A percentile compares a stretch with the other conserved stretches of the same genome.
These are phyloP conservation scores for Trifolium repens DNA, from an alignment of 306 rosid species.

Conservation along the genomic window DNA sequence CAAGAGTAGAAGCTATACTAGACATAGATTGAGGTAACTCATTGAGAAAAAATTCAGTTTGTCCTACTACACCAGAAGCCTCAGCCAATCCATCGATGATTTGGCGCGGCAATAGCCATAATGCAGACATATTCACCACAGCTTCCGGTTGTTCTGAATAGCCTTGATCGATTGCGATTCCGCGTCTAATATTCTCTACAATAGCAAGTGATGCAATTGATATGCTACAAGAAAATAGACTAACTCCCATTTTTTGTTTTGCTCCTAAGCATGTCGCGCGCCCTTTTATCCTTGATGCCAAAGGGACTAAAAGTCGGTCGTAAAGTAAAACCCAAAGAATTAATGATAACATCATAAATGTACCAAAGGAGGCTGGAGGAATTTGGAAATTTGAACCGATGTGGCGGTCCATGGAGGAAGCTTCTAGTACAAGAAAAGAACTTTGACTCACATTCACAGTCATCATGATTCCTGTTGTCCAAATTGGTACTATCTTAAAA, in stretches of 20 bases:
- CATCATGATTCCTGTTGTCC: conserved; percentile 45
- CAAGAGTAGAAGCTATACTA: conserved; percentile 36
- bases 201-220: conserved; percentile 30
- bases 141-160: conserved; percentile 36
- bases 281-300: conserved; percentile 21
- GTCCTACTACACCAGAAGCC: background rate
- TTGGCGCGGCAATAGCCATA: conserved; percentile 41
- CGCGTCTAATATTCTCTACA: conserved; percentile 37
- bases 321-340: conserved; percentile 37
- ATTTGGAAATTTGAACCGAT: conserved; percentile 39
- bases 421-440: conserved; percentile 40
- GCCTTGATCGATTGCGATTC: conserved; percentile 34
- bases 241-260: conserved; percentile 36
- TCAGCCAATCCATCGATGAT: conserved; percentile 36
- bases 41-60: conserved; percentile 31
- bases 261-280: background rate
- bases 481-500: conserved; percentile 36
- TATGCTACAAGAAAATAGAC: conserved; percentile 23
- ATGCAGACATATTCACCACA: conserved; percentile 43
- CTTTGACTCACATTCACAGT: conserved; percentile 21
- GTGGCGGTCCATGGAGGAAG: conserved; percentile 43
- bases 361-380: conserved; percentile 36
- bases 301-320: conserved; percentile 35
- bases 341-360: conserved; percentile 31
- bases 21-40: conserved; percentile 43